Conservation (phyloP, 2,329 filamentous ascomycete species). For the Apiospora phragmitis region DNA sequence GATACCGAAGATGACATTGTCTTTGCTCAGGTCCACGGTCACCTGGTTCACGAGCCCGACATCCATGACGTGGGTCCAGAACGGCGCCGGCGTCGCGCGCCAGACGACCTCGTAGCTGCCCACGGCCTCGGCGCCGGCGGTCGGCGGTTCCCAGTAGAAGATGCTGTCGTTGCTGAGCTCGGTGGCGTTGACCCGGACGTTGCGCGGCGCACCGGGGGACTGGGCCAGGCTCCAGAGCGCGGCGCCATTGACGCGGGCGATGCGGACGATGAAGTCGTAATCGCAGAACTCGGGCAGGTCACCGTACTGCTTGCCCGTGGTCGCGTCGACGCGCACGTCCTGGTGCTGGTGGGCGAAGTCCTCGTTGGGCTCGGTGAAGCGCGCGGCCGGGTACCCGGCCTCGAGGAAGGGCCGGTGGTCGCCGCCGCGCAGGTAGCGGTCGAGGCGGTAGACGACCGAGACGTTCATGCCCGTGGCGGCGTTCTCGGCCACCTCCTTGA, state of each 20-base stretch:
- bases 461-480: conserved; percentile 54
- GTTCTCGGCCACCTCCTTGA: conserved; percentile 55
- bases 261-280: conserved; percentile 53
- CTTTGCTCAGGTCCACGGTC: conserved; percentile 52
- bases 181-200: conserved; percentile 49
- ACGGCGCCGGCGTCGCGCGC: conserved; percentile 49
- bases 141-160: conserved; percentile 49
- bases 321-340: conserved; percentile 42
- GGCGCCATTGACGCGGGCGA: conserved; percentile 55
- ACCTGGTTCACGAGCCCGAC: conserved; percentile 48
- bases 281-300: conserved; percentile 59
- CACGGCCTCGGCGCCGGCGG: conserved; percentile 30
- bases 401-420: conserved; percentile 57
- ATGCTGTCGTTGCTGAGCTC: conserved; percentile 49
- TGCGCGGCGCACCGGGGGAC: conserved; percentile 48
- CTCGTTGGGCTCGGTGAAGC: conserved; percentile 60
- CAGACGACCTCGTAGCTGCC: conserved; percentile 57
- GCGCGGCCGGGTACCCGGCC: conserved; percentile 53
- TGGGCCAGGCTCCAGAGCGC: conserved; percentile 54
- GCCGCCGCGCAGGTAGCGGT: conserved; percentile 56
- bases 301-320: conserved; percentile 53
- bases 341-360: conserved; percentile 60
- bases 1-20: conserved; percentile 59
- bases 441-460: conserved; percentile 55
- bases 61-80: conserved; percentile 49